Evolutionary conservation across 345 rosid species (phyloP).

Genomic region (Citropsis articulata): DNA sequence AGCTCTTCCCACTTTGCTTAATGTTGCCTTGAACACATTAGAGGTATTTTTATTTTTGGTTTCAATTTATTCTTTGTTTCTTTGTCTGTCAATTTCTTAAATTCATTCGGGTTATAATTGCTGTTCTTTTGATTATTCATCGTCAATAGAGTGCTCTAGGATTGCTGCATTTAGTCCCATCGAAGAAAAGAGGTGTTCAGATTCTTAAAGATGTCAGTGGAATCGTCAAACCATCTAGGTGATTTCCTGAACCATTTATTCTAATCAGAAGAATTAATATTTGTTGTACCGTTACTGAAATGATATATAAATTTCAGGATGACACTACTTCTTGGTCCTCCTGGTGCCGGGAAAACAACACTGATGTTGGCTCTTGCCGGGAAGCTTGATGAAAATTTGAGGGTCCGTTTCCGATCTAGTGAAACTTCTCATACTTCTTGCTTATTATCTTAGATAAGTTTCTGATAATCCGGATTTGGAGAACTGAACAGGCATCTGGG

Average conservation of each 20-base stretch:
- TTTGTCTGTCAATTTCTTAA: not conserved
- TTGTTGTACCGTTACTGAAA: not conserved
- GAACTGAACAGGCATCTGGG: slow-evolving; percentile 45
- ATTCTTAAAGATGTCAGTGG: slow-evolving; percentile 65
- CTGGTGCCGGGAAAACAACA: slow-evolving; percentile 67
- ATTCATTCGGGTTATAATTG: not conserved
- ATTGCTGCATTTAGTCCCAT: slow-evolving; percentile 54
- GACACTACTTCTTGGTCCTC: slow-evolving; percentile 68
- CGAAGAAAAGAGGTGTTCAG: slow-evolving; percentile 64
- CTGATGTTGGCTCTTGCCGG: slow-evolving; percentile 57
- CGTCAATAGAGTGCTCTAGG: slow-evolving; percentile 53
- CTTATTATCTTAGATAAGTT: not conserved
- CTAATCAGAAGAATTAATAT: not conserved
- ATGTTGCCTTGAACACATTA: slow-evolving; percentile 53
- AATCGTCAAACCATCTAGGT: slow-evolving; percentile 66
- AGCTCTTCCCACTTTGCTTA: slow-evolving; percentile 80
- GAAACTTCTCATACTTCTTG: not conserved
- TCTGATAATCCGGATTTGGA: not conserved
- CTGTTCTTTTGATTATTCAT: not conserved
- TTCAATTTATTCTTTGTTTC: not conserved
- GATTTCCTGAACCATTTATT: not conserved
- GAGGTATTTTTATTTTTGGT: slow-evolving; percentile 42
- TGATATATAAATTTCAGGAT: slow-evolving; percentile 30
- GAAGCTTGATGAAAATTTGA: slow-evolving; percentile 40
- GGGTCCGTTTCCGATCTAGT: slow-evolving; percentile 30